phyloP scores from a whole-genome alignment of 192 early-diverging fungal species.

The Backusella liffmaniae region DNA sequence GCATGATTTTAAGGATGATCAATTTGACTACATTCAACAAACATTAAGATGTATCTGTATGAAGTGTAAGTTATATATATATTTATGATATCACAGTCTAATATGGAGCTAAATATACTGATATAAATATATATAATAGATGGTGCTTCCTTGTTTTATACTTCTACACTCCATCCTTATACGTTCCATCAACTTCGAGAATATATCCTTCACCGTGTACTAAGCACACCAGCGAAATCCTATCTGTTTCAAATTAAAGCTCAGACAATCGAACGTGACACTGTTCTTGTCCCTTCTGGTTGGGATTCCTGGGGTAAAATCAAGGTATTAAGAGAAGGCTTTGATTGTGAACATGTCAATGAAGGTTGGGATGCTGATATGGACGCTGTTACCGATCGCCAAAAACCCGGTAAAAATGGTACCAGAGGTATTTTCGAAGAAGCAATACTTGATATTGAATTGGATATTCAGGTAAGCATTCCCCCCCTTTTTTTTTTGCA shows the following conservation, averaged over 20 bases:
- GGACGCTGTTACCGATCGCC: slow-evolving; percentile 23
- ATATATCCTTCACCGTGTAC: slow-evolving; percentile 77
- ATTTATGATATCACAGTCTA: neutral
- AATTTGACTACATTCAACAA: slow-evolving; percentile 96
- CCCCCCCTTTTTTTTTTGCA: neutral
- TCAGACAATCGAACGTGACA: slow-evolving; percentile 85
- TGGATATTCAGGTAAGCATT: slow-evolving; percentile 39
- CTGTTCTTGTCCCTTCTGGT: slow-evolving; percentile 85
- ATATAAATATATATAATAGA: slow-evolving; percentile 43
- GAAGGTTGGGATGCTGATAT: slow-evolving; percentile 64
- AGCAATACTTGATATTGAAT: slow-evolving; percentile 47
- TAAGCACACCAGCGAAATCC: slow-evolving; percentile 38
- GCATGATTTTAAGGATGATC: slow-evolving; percentile 83
- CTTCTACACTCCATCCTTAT: slow-evolving; percentile 73
- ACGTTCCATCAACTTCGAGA: slow-evolving; percentile 76
- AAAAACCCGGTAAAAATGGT: slow-evolving; percentile 37
- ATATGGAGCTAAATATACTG: neutral
- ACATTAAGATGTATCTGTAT: slow-evolving; percentile 85
- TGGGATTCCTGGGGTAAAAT: slow-evolving; percentile 96
- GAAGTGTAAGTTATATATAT: slow-evolving; percentile 61
- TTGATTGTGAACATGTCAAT: slow-evolving; percentile 63
- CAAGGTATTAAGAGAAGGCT: slow-evolving; percentile 67
- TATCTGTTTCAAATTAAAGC: slow-evolving; percentile 68
- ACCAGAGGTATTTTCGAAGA: slow-evolving; percentile 61
- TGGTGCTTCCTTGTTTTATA: slow-evolving; percentile 90